phyloP scores from a whole-genome alignment of 129 eudicot genomes.

The Flaveria bidentis region DNA sequence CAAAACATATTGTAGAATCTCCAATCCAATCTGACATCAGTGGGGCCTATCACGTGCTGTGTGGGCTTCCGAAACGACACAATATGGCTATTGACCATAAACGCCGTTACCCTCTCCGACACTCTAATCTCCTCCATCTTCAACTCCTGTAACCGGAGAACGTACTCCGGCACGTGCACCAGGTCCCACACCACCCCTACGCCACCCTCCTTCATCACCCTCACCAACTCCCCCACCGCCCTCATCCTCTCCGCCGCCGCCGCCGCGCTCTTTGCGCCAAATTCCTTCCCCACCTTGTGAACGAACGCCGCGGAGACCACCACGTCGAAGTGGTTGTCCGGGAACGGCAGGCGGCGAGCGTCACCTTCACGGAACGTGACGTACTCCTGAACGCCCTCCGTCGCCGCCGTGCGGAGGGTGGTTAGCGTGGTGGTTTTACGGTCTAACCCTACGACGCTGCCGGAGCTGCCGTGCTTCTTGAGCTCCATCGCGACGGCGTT shows the following conservation, averaged over 20 bases:
- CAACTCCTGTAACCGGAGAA: constrained; percentile 64
- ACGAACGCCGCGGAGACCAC: constrained; percentile 87
- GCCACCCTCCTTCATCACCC: constrained; percentile 87
- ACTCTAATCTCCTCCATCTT: constrained; percentile 91
- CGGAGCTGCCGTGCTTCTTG: constrained; percentile 79
- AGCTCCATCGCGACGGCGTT: constrained; percentile 90
- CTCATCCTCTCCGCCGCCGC: constrained; percentile 92
- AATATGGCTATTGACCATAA: constrained; percentile 86
- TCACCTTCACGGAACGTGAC: constrained; percentile 92
- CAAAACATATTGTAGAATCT: constrained; percentile 78
- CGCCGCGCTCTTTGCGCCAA: constrained; percentile 69
- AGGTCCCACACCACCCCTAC: constrained; percentile 96
- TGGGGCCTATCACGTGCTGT: constrained; percentile 73
- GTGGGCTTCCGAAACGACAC: constrained; percentile 87
- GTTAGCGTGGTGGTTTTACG: constrained; percentile 48
- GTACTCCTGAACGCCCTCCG: constrained; percentile 88
- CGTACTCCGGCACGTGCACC: constrained; percentile 84
- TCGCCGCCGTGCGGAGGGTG: constrained; percentile 60
- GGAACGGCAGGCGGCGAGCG: constrained; percentile 72
- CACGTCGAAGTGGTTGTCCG: constrained; percentile 84
- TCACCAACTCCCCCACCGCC: constrained; percentile 80
- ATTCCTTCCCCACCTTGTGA: constrained; percentile 80
- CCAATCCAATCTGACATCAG: constrained; percentile 91
- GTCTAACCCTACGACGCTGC: constrained; percentile 75
- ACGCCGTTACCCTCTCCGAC: constrained; percentile 93